Evolutionary conservation across 2,329 filamentous ascomycete species (phyloP).

Genomic region (Botrytis fragariae): DNA sequence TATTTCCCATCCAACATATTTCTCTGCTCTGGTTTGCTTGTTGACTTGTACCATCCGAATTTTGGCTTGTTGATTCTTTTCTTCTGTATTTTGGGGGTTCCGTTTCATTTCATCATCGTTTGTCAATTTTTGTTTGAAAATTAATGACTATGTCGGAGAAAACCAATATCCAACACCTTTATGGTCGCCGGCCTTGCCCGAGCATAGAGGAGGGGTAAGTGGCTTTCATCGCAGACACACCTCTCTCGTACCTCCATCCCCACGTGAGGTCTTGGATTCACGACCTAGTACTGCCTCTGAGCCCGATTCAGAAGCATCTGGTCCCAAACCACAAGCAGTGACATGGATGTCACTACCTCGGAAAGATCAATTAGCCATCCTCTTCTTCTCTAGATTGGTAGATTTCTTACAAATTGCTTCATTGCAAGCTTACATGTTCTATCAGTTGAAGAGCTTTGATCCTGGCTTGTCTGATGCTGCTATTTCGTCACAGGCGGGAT

Average conservation of each 20-base stretch:
- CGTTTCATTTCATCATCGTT: neutral
- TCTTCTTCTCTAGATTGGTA: slow-evolving; percentile 74
- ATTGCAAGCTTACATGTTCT: slow-evolving; percentile 70
- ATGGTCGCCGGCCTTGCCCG: neutral
- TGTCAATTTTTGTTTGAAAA: neutral
- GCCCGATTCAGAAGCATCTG: slow-evolving; percentile 11
- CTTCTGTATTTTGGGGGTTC: neutral
- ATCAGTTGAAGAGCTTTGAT: slow-evolving; percentile 78
- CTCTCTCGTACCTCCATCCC: slow-evolving; percentile 12
- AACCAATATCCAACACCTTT: neutral
- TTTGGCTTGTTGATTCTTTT: neutral
- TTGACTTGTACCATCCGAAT: neutral
- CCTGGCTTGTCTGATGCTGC: slow-evolving; percentile 54
- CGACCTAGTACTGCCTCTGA: slow-evolving; percentile 10
- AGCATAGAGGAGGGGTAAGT: neutral
- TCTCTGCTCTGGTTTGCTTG: neutral
- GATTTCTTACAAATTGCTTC: slow-evolving; percentile 81
- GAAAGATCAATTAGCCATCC: slow-evolving; percentile 73
- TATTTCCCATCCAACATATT: neutral
- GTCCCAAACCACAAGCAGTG: slow-evolving; percentile 41
- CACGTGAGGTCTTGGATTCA: slow-evolving; percentile 9
- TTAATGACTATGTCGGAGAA: slow-evolving; percentile 3
- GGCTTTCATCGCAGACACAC: slow-evolving; percentile 13
- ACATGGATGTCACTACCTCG: slow-evolving; percentile 72
- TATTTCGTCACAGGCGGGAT: slow-evolving; percentile 74